Evolutionary conservation across 176 grass and related monocot species (phyloP).

Genomic region (Raddia distichophylla): DNA sequence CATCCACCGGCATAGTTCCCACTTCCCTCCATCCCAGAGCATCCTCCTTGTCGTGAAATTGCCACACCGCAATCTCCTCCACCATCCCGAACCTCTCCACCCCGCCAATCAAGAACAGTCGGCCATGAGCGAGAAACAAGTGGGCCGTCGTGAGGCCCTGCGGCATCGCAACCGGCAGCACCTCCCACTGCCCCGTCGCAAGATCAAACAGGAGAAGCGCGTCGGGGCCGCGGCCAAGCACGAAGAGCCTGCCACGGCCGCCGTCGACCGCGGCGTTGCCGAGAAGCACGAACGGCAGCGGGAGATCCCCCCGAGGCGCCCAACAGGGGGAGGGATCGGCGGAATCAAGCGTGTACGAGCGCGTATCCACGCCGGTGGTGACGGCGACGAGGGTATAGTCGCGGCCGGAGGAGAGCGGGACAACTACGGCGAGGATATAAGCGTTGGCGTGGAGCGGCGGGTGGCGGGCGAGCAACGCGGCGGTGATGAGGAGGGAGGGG

Average conservation of each 20-base stretch:
- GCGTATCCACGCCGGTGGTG: neutral
- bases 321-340: constrained; percentile 37
- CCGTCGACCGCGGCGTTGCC: constrained; percentile 35
- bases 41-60: neutral
- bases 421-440: constrained; percentile 49
- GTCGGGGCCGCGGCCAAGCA: constrained; percentile 49
- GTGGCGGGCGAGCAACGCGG: constrained; percentile 5
- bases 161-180: constrained; percentile 41
- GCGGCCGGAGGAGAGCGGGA: neutral
- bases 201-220: constrained; percentile 49
- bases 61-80: constrained; percentile 46
- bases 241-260: constrained; percentile 34
- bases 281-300: constrained; percentile 21
- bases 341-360: constrained; percentile 38
- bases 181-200: constrained; percentile 21
- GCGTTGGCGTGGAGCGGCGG: constrained; percentile 13
- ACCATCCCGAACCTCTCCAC: constrained; percentile 34
- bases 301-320: constrained; percentile 41
- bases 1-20: constrained; percentile 29
- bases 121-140: constrained; percentile 44
- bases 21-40: constrained; percentile 33
- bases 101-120: constrained; percentile 53
- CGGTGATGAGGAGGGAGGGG: constrained; percentile 15
- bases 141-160: constrained; percentile 25
- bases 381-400: constrained; percentile 49